Conservation (phyloP, 768 basidiomycete genomes). For the Naganishia kalamii region DNA sequence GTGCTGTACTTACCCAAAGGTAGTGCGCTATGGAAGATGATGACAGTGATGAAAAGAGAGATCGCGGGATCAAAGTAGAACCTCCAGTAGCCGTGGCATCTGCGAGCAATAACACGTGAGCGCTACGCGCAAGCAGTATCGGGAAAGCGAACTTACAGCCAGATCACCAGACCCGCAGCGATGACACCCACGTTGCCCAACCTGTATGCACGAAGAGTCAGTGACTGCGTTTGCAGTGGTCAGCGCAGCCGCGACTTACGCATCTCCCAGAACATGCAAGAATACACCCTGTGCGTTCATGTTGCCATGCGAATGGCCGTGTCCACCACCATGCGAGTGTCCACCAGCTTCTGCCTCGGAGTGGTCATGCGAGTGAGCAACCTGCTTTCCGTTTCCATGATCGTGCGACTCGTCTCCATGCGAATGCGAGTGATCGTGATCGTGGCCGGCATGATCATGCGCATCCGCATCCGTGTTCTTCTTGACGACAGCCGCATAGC, state of each 20-base stretch:
- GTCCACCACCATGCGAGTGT: conserved; percentile 33
- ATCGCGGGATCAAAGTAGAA: conserved; percentile 90
- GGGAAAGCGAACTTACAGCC: conserved; percentile 53
- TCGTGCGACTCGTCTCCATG: conserved; percentile 46
- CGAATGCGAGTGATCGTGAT: conserved; percentile 42
- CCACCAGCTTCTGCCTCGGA: conserved; percentile 19
- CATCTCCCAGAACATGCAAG: conserved; percentile 91
- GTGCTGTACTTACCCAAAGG: conserved; percentile 55
- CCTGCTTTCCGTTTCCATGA: conserved; percentile 15
- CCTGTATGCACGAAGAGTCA: conserved; percentile 20
- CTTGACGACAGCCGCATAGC: conserved; percentile 23
- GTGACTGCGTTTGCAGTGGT: neutral
- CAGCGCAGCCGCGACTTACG: conserved; percentile 46
- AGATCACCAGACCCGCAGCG: conserved; percentile 86
- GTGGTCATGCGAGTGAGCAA: conserved; percentile 24
- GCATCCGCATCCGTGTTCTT: conserved; percentile 6
- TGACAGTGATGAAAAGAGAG: conserved; percentile 85
- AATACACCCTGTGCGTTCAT: conserved; percentile 99
- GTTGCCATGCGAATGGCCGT: conserved; percentile 53
- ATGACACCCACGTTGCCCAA: conserved; percentile 98
- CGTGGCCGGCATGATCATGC: conserved; percentile 30
- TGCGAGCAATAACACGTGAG: neutral
- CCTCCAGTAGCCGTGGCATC: conserved; percentile 70
- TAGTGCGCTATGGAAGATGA: conserved; percentile 91
- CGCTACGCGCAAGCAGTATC: neutral